Evolutionary conservation across 257 asterid species (phyloP), one percentile per base, ranked within the genome.

Genomic region (Nicotiana knightiana): DNA sequence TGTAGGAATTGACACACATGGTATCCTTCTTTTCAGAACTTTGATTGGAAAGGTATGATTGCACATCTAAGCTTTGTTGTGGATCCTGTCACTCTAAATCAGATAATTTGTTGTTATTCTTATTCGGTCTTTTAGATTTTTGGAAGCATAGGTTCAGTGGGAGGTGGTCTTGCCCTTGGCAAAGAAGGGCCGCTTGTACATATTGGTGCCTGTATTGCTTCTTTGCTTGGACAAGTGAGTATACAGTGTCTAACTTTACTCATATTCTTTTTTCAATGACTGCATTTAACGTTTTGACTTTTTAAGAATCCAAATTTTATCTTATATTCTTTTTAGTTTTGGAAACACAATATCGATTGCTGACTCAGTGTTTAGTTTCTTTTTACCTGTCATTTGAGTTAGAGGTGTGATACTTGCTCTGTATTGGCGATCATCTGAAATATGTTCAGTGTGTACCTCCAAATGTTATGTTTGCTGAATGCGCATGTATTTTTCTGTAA

Each of bases 151-250:
- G 99, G 99, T 82, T 94, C 99, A 28, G 99, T 96, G 73, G 98
- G 97, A 85, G 99, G 98, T 86, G 99, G 99, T 84, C 84, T 96
- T 76, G 99, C 98, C 86, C 96, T 96, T 85, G 99, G 98, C 67
- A 96, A 96, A 93, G 99, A 96, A 93, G 99, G 99, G 46, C 99
- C 98, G 3, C 98, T 96, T 89, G 99, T 96, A 82, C 99, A 96
- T 87, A 91, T 90, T 81, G 98, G 99, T 85, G 98, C 98, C 82
- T 94, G 98, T 85, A 93, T 96, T 86, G 99, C 99, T 81, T 96
- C 99, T 18, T 92, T 96, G 90, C 94, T 96, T 86, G 99, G 99
- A 80, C 99, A 96, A 88, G 99, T 93, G 91, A 90, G 97, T 86
- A 15, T 71, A 53, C 15, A 12, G 15, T 53, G 17, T 53, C 57